A percentile compares a stretch with the other conserved stretches of the same genome.
These are phyloP conservation scores for Chaetomium strumarium DNA, from an alignment of 2,329 filamentous ascomycete genomes.

Conservation along the genomic window DNA sequence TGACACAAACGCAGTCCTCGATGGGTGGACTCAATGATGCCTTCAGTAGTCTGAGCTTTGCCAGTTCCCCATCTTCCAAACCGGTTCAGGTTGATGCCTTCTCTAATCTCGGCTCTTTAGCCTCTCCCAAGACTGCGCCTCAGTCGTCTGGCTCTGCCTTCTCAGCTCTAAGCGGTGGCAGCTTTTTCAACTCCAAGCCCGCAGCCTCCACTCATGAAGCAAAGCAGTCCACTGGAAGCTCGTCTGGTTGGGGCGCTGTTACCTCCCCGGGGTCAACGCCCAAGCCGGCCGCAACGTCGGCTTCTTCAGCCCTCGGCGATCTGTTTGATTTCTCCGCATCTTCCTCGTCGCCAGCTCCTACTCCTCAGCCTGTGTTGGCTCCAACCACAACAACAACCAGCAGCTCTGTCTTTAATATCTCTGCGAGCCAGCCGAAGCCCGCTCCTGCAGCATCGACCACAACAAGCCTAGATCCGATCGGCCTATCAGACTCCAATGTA, in stretches of 20 bases:
- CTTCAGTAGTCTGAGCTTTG: conserved; percentile 54
- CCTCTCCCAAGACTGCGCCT: conserved; percentile 31
- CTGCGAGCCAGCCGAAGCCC: conserved; percentile 44
- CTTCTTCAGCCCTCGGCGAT: conserved; percentile 63
- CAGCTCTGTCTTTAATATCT: conserved; percentile 79
- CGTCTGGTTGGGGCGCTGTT: conserved; percentile 60
- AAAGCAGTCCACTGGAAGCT: conserved; percentile 50
- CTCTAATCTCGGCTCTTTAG: conserved; percentile 26
- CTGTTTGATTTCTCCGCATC: conserved; percentile 69
- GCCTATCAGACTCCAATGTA: conserved; percentile 56
- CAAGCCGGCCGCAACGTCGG: conserved; percentile 33
- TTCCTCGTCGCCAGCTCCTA: conserved; percentile 39
- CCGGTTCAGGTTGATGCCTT: conserved; percentile 34
- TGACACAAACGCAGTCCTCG: conserved; percentile 42
- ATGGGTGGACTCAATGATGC: conserved; percentile 70
- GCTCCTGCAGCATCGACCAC: conserved; percentile 36
- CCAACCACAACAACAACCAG: conserved; percentile 37
- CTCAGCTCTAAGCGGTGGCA: conserved; percentile 59
- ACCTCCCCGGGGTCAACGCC: conserved; percentile 38
- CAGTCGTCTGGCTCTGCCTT: conserved; percentile 37
- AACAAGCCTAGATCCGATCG: conserved; percentile 33
- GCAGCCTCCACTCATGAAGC: conserved; percentile 42
- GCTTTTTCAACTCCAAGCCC: conserved; percentile 77
- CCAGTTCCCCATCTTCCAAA: conserved; percentile 39
- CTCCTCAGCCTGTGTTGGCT: conserved; percentile 34